Conservation (phyloP, 768 basidiomycete genomes). For the Calocybe cyanea region DNA sequence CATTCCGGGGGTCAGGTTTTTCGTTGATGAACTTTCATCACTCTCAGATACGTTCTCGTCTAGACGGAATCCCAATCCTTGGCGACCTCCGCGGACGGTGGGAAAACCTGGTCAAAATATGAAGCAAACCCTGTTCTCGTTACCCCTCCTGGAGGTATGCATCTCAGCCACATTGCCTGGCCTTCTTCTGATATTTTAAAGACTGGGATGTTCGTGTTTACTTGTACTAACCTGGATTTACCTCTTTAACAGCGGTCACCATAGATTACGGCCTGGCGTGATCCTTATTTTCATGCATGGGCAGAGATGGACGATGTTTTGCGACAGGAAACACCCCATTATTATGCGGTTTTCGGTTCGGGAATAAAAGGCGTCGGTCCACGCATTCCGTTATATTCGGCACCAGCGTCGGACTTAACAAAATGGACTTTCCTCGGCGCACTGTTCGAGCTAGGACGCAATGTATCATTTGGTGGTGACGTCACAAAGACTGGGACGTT, state of each 20-base stretch:
- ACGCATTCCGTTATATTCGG: not conserved
- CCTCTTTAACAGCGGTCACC: no score
- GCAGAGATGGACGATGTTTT: not conserved
- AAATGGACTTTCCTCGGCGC: conserved; percentile 2
- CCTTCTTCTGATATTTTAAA: not conserved
- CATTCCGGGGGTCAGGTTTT: not conserved
- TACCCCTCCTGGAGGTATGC: not conserved
- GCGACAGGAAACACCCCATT: not conserved
- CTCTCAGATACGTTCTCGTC: not conserved
- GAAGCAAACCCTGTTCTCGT: not conserved
- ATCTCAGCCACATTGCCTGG: not conserved
- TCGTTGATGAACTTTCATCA: not conserved
- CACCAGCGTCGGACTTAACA: conserved; percentile 2
- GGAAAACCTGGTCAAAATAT: not conserved
- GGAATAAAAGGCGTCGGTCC: conserved; percentile 3
- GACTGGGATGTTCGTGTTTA: not conserved
- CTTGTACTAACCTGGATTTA: not conserved
- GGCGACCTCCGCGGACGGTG: conserved; percentile 1
- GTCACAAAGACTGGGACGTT: not conserved
- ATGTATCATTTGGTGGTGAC: conserved; percentile 1
- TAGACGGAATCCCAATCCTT: conserved; percentile 2
- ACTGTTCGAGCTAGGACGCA: not conserved
- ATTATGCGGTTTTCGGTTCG: conserved; percentile 2
- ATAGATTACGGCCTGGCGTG: conserved; percentile 1
- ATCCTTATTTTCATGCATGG: not conserved